These are phyloP conservation scores for Crithidia thermophila DNA, from an alignment of 208 protist genomes.

Conservation along the genomic window DNA sequence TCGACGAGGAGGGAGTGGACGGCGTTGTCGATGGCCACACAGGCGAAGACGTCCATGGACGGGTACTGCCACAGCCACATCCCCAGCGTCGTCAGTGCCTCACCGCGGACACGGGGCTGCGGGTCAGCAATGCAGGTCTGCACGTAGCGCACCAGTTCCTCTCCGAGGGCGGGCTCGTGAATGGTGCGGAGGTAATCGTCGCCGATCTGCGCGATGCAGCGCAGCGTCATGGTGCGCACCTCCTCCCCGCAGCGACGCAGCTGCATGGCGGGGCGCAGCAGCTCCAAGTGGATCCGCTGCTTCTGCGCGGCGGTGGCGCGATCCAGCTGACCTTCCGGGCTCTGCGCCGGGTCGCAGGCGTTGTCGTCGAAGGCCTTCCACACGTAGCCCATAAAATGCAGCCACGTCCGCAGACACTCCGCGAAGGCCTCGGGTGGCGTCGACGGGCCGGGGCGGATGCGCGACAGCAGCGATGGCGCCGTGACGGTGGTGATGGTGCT, in stretches of 20 bases:
- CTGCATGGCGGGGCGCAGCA: conserved; percentile 53
- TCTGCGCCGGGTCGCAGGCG: conserved; percentile 64
- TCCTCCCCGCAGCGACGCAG: conserved; percentile 32
- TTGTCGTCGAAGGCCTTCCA: conserved; percentile 84
- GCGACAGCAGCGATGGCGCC: not conserved
- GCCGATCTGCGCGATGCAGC: conserved; percentile 81
- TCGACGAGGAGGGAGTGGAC: conserved; percentile 45
- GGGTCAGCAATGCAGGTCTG: conserved; percentile 40
- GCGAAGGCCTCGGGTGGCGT: conserved; percentile 39
- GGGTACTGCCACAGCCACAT: conserved; percentile 86
- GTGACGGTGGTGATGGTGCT: not conserved
- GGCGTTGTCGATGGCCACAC: conserved; percentile 52
- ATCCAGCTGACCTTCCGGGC: conserved; percentile 21
- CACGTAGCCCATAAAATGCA: conserved; percentile 86
- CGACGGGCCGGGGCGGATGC: not conserved
- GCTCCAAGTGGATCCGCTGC: conserved; percentile 36
- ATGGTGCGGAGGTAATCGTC: conserved; percentile 48
- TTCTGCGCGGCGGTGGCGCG: conserved; percentile 64
- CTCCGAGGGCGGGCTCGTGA: conserved; percentile 16
- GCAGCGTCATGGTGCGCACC: conserved; percentile 51
- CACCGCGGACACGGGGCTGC: conserved; percentile 51
- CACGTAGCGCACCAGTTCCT: conserved; percentile 44
- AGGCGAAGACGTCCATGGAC: conserved; percentile 37
- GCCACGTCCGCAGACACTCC: conserved; percentile 75
- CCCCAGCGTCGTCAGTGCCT: conserved; percentile 76